A percentile compares a stretch with the other conserved stretches of the same genome.
Evolutionary conservation across 1,284 basidiomycete species (phyloP).

Genomic region (Leccinum solheimii): DNA sequence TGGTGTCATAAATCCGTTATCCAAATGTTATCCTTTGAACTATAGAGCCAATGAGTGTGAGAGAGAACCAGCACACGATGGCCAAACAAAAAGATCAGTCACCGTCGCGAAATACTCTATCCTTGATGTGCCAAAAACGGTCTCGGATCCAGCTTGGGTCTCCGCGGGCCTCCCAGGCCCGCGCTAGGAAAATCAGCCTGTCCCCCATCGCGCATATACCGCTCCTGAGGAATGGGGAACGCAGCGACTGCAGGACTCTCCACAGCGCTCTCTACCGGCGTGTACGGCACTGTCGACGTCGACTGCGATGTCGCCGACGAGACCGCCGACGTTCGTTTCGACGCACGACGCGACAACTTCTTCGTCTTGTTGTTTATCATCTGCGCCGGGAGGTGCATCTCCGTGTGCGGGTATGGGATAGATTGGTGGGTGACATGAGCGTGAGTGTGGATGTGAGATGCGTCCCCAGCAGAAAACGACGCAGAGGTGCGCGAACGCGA

Average conservation of each 20-base stretch:
- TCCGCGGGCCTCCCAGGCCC: neutral
- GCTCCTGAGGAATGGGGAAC: constrained; percentile 24
- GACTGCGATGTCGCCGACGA: too few relatives aligned
- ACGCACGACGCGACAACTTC: too few relatives aligned
- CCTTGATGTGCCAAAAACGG: constrained; percentile 24
- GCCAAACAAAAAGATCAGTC: neutral
- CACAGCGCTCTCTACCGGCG: constrained; percentile 26
- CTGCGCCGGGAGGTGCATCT: constrained; percentile 25
- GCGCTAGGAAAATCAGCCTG: constrained; percentile 26
- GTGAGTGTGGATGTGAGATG: constrained; percentile 7
- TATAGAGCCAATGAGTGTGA: neutral
- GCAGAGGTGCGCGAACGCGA: too few relatives aligned
- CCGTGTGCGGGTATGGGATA: constrained; percentile 21
- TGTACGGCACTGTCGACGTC: constrained; percentile 30
- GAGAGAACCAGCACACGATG: neutral
- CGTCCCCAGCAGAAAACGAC: too few relatives aligned
- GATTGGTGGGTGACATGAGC: constrained; percentile 15
- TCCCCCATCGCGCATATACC: constrained; percentile 11
- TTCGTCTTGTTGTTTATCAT: constrained; percentile 20
- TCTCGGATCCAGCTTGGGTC: constrained; percentile 24
- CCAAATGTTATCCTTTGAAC: neutral
- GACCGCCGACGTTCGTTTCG: constrained; percentile 21
- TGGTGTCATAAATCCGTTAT: neutral
- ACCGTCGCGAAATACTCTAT: neutral
- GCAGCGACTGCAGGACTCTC: constrained; percentile 22